Evolutionary conservation across 495 filamentous ascomycete genomes (phyloP), one percentile per base, ranked within the genome.

Genomic region (Penicillium canariense): DNA sequence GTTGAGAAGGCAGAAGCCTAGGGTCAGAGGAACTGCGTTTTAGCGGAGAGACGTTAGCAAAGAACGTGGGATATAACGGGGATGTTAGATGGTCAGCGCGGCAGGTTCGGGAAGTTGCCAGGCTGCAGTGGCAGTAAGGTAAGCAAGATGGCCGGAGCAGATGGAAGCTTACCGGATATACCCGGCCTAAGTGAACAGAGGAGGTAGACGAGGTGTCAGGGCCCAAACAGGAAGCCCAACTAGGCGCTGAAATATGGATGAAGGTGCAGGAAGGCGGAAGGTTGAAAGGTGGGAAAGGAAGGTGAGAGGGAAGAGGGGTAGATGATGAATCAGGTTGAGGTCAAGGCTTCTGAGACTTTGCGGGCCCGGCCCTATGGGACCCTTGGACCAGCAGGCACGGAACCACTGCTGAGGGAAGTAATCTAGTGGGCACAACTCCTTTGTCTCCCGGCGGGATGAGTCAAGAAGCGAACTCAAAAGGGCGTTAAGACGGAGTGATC

Each of bases 231-330:
- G 4, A 25, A 42, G 3, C 4, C n/a, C 3, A 14, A 17, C 3
- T 2, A 12, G 26, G 15, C 7, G 12, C 28, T 22, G 8, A n/a
- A n/a, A 26, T 22, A 35, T 11, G 30, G 20, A 42, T 18, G 25
- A 56, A 46, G 30, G 50, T 49, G 48, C 50, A 39, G 39, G 46
- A 52, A 46, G 47, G 50, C 10, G 20, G 39, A 58, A 56, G 35
- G 45, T 26, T 45, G 52, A 43, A 51, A 39, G 55, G 54, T 47
- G 27, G 54, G 36, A 48, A 35, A 56, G 51, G 54, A 58, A 45
- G 23, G 32, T 47, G 45, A 56, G 48, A 54, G 51, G 43, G 56
- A 50, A 52, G 62, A 65, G 60, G 63, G 65, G 65, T 67, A 66
- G 57, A 52, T 59, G 57, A 65, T 68, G 59, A 31, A 47, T 50